These are phyloP conservation scores for Sparassis latifolia DNA, from an alignment of 1,284 basidiomycete species.

Conservation along the genomic window DNA sequence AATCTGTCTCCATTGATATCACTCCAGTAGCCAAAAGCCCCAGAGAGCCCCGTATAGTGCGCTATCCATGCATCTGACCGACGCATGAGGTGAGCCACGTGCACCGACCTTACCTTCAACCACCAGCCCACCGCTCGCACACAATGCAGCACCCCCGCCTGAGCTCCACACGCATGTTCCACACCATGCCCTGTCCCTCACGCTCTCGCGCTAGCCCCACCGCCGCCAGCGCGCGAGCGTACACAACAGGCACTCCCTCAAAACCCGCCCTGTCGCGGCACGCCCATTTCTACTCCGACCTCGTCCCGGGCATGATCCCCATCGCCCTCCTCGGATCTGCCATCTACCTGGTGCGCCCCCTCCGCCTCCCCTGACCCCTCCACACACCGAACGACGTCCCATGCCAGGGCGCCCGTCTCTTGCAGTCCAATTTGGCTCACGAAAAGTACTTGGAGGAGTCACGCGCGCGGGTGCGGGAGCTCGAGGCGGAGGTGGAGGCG, in stretches of 20 bases:
- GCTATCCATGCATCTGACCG: too few species aligned
- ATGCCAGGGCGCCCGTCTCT: conserved; percentile 54
- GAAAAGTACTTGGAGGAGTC: conserved; percentile 67
- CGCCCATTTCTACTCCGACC: conserved; percentile 57
- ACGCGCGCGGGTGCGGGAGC: conserved; percentile 36
- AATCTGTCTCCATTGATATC: too few species aligned
- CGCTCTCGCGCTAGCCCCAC: neutral
- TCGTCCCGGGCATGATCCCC: conserved; percentile 71
- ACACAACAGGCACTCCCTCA: conserved; percentile 6
- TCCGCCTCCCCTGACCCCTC: conserved; percentile 7
- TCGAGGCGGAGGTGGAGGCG: conserved; percentile 56
- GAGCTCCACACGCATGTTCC: neutral
- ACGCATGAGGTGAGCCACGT: too few species aligned
- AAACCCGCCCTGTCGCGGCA: conserved; percentile 38
- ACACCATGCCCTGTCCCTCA: neutral
- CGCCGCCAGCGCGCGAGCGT: neutral
- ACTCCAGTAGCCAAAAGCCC: too few species aligned
- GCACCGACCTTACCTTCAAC: too few species aligned
- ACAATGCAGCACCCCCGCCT: too few species aligned
- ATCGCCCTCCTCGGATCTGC: conserved; percentile 70
- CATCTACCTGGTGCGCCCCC: conserved; percentile 57
- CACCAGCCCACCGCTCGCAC: too few species aligned
- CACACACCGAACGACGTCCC: conserved; percentile 1
- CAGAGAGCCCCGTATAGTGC: too few species aligned
- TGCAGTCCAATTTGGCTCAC: conserved; percentile 55